Evolutionary conservation across 495 filamentous ascomycete species (phyloP), one percentile per base, ranked within the genome.

Genomic region (Aspergillus heteromorphus): DNA sequence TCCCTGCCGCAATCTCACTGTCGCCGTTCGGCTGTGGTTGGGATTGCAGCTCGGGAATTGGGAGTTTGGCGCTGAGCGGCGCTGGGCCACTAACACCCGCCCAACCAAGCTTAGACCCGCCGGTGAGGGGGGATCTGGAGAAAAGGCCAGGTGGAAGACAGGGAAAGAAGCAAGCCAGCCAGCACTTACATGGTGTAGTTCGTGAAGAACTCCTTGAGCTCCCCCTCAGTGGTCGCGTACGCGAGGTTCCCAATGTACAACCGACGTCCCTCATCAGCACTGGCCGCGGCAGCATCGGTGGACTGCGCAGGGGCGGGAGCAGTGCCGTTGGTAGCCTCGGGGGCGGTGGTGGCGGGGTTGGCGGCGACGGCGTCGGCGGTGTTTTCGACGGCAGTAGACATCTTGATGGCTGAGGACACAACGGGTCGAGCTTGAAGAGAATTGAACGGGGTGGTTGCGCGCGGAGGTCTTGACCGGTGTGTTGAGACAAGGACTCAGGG

Each of bases 161-260:
- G 51, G 11, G 9, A 29, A 56, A 16, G 51, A 11, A 49, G 38
- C 56, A 38, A n/a, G 10, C 16, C 17, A 30, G 48, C 41, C 60
- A 40, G 34, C 58, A 88, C 93, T 84, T 84, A 99, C 95, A 99
- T 87, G 76, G 90, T 86, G 85, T 92, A 97, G 74, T 82, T 86
- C 78, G 88, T 88, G 85, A 99, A 99, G 83, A 99, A 99, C 53
- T 91, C 90, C 79, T 92, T 96, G 80, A 99, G 88, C 83, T 96
- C 90, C 84, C 89, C 93, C 88, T 97, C 93, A 68, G 91, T 95
- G 81, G 93, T 97, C 84, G 93, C 91, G 73, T 98, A 97, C 53
- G 93, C 93, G 83, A 98, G 90, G 79, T 98, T 98, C 74, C 93
- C 93, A 79, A 97, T 97, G 78, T 98, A 98, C 59, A 98, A 84